These are phyloP conservation scores for Leptomonas pyrrhocoris DNA, from an alignment of 208 protist genomes.

Conservation along the genomic window DNA sequence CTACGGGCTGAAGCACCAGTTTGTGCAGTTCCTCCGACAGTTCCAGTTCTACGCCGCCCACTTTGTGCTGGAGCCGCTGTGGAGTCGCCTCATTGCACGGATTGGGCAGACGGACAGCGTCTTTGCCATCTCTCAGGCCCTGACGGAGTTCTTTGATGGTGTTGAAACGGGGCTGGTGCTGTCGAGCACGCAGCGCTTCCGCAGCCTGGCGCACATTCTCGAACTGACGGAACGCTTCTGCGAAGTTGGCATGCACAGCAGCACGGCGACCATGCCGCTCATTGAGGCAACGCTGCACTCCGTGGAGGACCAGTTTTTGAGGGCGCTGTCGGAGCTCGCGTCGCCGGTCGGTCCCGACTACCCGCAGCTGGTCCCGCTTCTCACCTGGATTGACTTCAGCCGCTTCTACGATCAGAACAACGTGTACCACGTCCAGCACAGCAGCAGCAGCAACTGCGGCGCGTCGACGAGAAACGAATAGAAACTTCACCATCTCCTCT, in stretches of 20 bases:
- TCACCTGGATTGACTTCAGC: slow-evolving; percentile 89
- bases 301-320: slow-evolving; percentile 67
- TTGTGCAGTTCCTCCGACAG: slow-evolving; percentile 86
- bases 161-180: slow-evolving; percentile 77
- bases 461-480: not conserved
- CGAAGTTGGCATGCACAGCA: slow-evolving; percentile 70
- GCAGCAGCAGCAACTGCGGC: slow-evolving; percentile 29
- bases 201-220: slow-evolving; percentile 71
- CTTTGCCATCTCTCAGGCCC: slow-evolving; percentile 65
- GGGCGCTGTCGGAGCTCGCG: slow-evolving; percentile 77
- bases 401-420: slow-evolving; percentile 83
- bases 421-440: slow-evolving; percentile 84
- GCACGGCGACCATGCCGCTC: slow-evolving; percentile 51
- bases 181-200: slow-evolving; percentile 70
- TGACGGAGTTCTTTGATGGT: slow-evolving; percentile 78
- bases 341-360: slow-evolving; percentile 82
- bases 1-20: slow-evolving; percentile 84
- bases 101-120: slow-evolving; percentile 74
- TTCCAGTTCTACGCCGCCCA: slow-evolving; percentile 91
- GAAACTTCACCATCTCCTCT: not conserved
- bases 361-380: slow-evolving; percentile 77
- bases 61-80: slow-evolving; percentile 87
- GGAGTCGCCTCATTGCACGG: slow-evolving; percentile 66
- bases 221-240: slow-evolving; percentile 78
- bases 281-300: slow-evolving; percentile 61